Evolutionary conservation across 345 rosid genomes (phyloP), one percentile per base, ranked within the genome.

Genomic region (Lepidium africanum): DNA sequence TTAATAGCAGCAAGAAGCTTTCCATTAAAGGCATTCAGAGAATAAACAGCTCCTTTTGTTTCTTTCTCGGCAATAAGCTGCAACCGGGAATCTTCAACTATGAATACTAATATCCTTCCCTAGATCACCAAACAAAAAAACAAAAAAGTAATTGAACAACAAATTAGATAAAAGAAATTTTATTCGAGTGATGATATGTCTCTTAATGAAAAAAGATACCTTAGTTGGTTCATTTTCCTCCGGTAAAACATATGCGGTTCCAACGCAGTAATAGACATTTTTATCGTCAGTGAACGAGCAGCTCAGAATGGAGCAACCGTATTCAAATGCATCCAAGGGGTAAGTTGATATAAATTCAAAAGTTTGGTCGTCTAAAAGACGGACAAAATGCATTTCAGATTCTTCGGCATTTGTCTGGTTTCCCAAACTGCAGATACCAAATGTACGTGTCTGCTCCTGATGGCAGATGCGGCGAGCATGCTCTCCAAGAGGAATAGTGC

Each of bases 391-490:
- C 78, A 82, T 74, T 76, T 94, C 97, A 60, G 88, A 78, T 58
- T 91, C 96, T 59, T 94, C 98, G 7, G 83, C 85, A 76, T 79
- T 84, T 12, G 97, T 69, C 75, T 87, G 91, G 81, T 71, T 77
- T 78, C 88, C 90, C 74, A 87, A 73, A 80, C 97, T 84, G 82
- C 95, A 94, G 64, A 94, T 78, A 57, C 97, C 96, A 79, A 87
- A 91, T 16, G 99, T 88, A 47, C 92, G 85, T 19, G 99, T 83
- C 76, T 89, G 96, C 74, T 94, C 99, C 78, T 94, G 99, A 81
- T 94, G 99, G 80, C 97, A 89, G 72, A 94, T 91, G 37, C 99
- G 86, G 49, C 96, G 88, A 53, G 97, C 90, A 65, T 94, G 96
- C 79, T 94, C 99, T 64, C 99, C 96, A 35, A 94, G 84, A 9